A percentile compares a stretch with the other conserved stretches of the same genome.
Evolutionary conservation across 2,329 filamentous ascomycete genomes (phyloP).

Genomic region (Coniochaeta hoffmannii): DNA sequence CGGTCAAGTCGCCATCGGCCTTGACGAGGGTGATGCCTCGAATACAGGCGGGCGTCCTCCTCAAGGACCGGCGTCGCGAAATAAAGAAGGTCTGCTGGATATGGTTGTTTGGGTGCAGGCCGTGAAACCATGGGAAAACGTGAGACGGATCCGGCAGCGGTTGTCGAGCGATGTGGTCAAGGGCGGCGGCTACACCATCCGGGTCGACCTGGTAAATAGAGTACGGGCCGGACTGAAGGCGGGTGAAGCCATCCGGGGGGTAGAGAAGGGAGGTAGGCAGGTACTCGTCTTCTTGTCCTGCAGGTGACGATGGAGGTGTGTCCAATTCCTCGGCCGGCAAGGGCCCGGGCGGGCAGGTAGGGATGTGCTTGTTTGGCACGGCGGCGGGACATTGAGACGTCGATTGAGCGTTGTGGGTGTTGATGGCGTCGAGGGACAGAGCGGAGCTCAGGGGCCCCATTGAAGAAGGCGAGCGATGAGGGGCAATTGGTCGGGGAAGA

Average conservation of each 20-base stretch:
- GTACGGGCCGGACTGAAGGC: conserved; percentile 43
- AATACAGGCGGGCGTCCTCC: conserved; percentile 67
- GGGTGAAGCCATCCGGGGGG: conserved; percentile 59
- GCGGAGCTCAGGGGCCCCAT: conserved; percentile 21
- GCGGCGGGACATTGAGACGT: conserved; percentile 27
- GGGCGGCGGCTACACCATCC: conserved; percentile 58
- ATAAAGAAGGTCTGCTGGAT: conserved; percentile 88
- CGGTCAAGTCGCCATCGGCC: conserved; percentile 69
- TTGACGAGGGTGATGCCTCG: conserved; percentile 83
- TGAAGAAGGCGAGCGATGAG: conserved; percentile 23
- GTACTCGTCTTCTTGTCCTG: conserved; percentile 44
- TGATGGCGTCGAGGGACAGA: conserved; percentile 28
- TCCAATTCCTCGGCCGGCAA: conserved; percentile 36
- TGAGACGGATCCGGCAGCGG: conserved; percentile 76
- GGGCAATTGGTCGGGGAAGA: conserved; percentile 28
- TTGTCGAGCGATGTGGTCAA: conserved; percentile 71
- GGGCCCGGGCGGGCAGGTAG: conserved; percentile 79
- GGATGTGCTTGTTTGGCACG: conserved; percentile 84
- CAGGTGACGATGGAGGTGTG: conserved; percentile 60
- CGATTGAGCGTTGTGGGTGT: conserved; percentile 23
- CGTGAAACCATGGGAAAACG: conserved; percentile 96
- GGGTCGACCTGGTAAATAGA: conserved; percentile 68
- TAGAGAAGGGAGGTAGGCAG: conserved; percentile 64
- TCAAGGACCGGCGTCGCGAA: conserved; percentile 56
- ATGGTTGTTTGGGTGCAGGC: conserved; percentile 80